These are phyloP conservation scores for Phytopythium oedochilum DNA, from an alignment of 352 stramenopile genomes.

Conservation along the genomic window DNA sequence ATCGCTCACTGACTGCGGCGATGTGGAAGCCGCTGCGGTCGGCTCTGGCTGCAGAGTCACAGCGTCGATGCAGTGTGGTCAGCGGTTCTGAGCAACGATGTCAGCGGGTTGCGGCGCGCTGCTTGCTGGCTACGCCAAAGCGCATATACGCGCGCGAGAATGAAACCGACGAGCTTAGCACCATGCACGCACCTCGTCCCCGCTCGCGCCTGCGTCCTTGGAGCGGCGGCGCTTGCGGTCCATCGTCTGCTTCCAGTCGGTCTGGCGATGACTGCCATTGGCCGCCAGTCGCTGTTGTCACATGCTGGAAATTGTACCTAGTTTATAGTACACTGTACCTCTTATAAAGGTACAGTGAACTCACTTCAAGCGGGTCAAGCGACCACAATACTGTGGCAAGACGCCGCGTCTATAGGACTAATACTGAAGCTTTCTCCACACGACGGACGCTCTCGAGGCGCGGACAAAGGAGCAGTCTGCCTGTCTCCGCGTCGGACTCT, in stretches of 20 bases:
- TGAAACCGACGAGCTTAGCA: background rate
- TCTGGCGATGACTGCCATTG: background rate
- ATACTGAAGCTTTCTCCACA: too few species aligned
- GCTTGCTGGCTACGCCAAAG: too few species aligned
- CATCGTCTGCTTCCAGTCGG: conserved; percentile 4
- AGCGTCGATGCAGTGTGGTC: background rate
- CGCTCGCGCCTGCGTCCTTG: background rate
- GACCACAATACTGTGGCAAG: too few species aligned
- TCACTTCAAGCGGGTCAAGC: background rate
- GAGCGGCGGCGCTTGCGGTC: conserved; percentile 16
- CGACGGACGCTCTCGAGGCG: too few species aligned
- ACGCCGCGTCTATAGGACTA: too few species aligned
- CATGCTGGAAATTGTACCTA: background rate
- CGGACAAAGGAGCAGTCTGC: too few species aligned
- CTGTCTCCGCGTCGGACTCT: too few species aligned
- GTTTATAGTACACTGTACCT: too few species aligned
- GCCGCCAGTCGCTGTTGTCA: background rate
- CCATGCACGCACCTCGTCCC: conserved; percentile 8
- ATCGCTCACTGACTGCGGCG: background rate
- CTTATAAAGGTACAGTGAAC: too few species aligned
- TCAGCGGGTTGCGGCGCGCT: too few species aligned
- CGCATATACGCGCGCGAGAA: too few species aligned
- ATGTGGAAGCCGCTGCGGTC: background rate
- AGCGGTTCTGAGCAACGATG: background rate
- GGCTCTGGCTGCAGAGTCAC: background rate